A percentile compares a stretch with the other conserved stretches of the same genome.
Evolutionary conservation across 2,329 filamentous ascomycete genomes (phyloP).

Genomic region (Cladosporium velox): DNA sequence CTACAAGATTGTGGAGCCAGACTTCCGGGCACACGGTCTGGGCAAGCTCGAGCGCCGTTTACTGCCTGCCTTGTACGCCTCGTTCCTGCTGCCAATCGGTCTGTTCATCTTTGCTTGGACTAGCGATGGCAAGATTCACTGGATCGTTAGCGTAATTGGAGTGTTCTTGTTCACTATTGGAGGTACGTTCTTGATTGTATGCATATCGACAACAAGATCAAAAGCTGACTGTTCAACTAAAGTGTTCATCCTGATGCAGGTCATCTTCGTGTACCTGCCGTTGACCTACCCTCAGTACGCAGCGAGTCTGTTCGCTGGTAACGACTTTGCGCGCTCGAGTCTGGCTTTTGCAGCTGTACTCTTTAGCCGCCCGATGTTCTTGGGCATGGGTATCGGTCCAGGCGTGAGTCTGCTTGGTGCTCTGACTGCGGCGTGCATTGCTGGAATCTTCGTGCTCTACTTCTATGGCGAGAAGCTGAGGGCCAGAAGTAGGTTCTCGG

Average conservation of each 20-base stretch:
- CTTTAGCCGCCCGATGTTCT: conserved; percentile 61
- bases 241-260: conserved; percentile 46
- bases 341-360: conserved; percentile 62
- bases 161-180: conserved; percentile 42
- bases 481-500: conserved; percentile 60
- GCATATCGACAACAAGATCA: not conserved
- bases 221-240: not conserved
- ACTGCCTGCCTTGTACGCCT: conserved; percentile 34
- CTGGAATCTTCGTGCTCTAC: conserved; percentile 58
- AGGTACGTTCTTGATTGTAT: conserved; percentile 13
- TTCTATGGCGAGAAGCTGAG: conserved; percentile 58
- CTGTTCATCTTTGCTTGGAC: conserved; percentile 41
- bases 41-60: conserved; percentile 35
- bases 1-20: conserved; percentile 29
- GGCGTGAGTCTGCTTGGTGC: conserved; percentile 60
- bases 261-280: conserved; percentile 43
- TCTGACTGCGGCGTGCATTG: conserved; percentile 40
- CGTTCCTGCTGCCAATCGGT: conserved; percentile 35
- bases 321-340: conserved; percentile 59
- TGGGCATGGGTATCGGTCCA: conserved; percentile 59
- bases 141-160: conserved; percentile 45
- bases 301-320: conserved; percentile 61
- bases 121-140: conserved; percentile 35
- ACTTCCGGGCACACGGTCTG: conserved; percentile 29
- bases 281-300: conserved; percentile 47